Base-by-base conservation (phyloP, 1,139 yeast species). In the Debaryomyces coudertii region DNA sequence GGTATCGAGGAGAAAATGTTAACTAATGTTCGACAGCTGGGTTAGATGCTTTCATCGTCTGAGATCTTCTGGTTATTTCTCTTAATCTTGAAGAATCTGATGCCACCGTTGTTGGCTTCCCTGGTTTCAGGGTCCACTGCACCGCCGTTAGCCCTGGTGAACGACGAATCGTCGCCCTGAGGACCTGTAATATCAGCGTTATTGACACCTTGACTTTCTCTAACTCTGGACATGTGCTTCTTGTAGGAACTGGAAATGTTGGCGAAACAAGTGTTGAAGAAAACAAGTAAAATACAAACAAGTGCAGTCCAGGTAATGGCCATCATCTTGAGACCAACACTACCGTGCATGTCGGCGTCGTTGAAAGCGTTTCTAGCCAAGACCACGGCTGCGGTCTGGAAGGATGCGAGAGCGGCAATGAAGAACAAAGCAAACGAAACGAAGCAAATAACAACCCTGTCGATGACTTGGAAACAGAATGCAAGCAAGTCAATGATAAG, bases 31-130 rank as follows among this genome's bases (percentile, higher is more conserved):
- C 11, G 12, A 40, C 5, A 25, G 55, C 12, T 53, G 4, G 23
- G 11, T 64, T 70, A 82, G 48, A 80, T 83, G 48, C 85, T 80
- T 60, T 83, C 88, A 49, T 81, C 85, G 55, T 81, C 85, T 37
- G 77, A 69, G 41, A 70, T 73, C 62, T 78, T 78, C 57, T 79
- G 76, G 65, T 82, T 82, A 65, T 82, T 82, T 73, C 90, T 84
- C 70, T 85, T 84, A 51, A 86, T 83, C 61, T 83, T 85, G 74
- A 86, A 86, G 69, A 86, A 86, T 66, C 88, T 83, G 58, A 86
- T 85, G 46, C 92, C 93, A 41, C 87, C 83, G 50, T 66, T 63
- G 50, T 60, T 60, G 36, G 65, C 68, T 55, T 79, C 72, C 52
- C 66, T 70, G 44, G 57, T 53, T 39, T 61, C 61, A 46, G 57